These are phyloP conservation scores for Scedosporium aurantiacum DNA, from an alignment of 2,329 filamentous ascomycete species.

Conservation along the genomic window DNA sequence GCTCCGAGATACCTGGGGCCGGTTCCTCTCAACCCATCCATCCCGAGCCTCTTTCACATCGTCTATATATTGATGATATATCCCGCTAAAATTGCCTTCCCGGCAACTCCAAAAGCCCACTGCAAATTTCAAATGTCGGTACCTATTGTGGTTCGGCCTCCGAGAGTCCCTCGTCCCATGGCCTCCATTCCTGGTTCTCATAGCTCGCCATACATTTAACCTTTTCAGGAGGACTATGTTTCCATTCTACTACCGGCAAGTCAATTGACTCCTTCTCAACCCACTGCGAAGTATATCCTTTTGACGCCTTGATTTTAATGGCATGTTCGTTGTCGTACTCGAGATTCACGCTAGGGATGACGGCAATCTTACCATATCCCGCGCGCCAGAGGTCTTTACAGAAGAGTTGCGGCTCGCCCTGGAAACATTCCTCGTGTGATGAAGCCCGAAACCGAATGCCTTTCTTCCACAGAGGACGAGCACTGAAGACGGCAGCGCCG, in stretches of 20 bases:
- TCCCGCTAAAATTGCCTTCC: too few species aligned
- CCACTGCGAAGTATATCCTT: slow-evolving; percentile 35
- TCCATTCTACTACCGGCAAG: slow-evolving; percentile 30
- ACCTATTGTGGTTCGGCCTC: not conserved
- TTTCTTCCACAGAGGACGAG: slow-evolving; percentile 31
- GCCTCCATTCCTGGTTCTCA: slow-evolving; percentile 28
- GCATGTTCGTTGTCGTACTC: slow-evolving; percentile 38
- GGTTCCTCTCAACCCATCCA: too few species aligned
- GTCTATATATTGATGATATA: too few species aligned
- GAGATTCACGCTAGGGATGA: slow-evolving; percentile 43
- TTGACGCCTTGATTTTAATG: slow-evolving; percentile 33
- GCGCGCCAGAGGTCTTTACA: slow-evolving; percentile 45
- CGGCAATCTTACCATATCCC: slow-evolving; percentile 40
- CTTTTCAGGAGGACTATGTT: slow-evolving; percentile 27
- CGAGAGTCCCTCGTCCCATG: slow-evolving; percentile 25
- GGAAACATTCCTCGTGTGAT: slow-evolving; percentile 32
- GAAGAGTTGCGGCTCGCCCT: slow-evolving; percentile 44
- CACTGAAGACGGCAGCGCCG: slow-evolving; percentile 37
- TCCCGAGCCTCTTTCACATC: too few species aligned
- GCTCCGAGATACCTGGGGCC: too few species aligned
- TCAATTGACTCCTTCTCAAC: slow-evolving; percentile 17
- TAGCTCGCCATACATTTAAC: slow-evolving; percentile 37
- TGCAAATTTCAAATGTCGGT: too few species aligned
- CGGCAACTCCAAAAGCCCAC: too few species aligned
- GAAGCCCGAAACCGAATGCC: slow-evolving; percentile 33